phyloP scores from a whole-genome alignment of 73 alveolate genomes.

The Paramecium sonneborni region DNA sequence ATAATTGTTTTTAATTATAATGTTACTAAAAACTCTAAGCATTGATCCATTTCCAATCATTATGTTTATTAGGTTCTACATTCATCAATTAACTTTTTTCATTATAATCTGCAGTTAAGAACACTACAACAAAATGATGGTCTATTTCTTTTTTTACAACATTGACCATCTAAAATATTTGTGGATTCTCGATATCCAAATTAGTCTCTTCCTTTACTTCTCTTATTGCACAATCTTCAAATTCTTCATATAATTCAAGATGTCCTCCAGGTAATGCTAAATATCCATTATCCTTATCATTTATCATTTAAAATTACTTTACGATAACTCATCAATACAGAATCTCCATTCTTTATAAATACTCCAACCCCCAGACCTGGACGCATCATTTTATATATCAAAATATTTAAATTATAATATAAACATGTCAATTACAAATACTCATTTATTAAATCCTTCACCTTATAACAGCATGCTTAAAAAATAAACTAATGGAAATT shows the following conservation, averaged over 20 bases:
- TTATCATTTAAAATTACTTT: background rate
- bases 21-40: background rate
- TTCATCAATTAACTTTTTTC: background rate
- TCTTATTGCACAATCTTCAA: slow-evolving; percentile 40
- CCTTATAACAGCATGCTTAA: background rate
- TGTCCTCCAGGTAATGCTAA: slow-evolving; percentile 25
- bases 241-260: slow-evolving; percentile 42
- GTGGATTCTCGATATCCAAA: background rate
- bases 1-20: background rate
- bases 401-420: background rate
- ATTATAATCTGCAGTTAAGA: background rate
- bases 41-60: background rate
- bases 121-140: background rate
- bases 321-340: slow-evolving; percentile 11
- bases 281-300: background rate
- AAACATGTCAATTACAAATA: background rate
- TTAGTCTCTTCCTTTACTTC: slow-evolving; percentile 35
- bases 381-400: background rate
- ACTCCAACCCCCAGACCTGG: slow-evolving; percentile 39
- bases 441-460: background rate
- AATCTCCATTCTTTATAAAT: background rate
- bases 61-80: background rate
- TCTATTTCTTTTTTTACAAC: background rate
- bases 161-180: background rate
- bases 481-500: background rate